Base-by-base conservation (phyloP, 192 early-diverging fungal genomes). In the Coemansia sp. region DNA sequence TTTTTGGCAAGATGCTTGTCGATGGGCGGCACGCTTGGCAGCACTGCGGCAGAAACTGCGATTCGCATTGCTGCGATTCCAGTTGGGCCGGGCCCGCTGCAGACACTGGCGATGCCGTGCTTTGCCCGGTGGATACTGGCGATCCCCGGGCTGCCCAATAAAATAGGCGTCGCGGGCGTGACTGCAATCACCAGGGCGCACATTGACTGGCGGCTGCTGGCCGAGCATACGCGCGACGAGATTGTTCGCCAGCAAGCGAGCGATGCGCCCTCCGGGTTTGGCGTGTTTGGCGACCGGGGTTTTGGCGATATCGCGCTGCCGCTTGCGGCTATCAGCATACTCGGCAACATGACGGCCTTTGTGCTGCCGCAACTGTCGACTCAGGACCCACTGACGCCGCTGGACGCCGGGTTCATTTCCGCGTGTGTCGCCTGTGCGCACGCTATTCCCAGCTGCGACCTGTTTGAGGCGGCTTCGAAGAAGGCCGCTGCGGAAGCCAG, bases 291-390 rank as follows among this genome's bases (percentile, higher is more conserved):
- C 8, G 29, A 15, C 17, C 23, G 12, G 27, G 47, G 38, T 25
- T 4, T 8, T 10, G 29, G 40, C 15, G 46, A 39, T 5, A 50
- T 52, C 7, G 32, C 35, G 15, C 12, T 68, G 34, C 49, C 52
- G 26, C 57, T 68, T 19, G 40, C 49, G 8, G 64, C 72, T 5
- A 64, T 68, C 46, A 75, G 45, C 43, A 64, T 58, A 1, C 30
- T 75, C 14, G 72, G 72, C 15, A 75, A 75, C 28, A 57, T 75
- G 55, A 41, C 65, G 8, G 65, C 64, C 9, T 75, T 75, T 59
- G 44, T 75, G 8, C 42, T 57, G 11, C 72, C 72, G 10, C 64
- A 57, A 49, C 56, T 75, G 4, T 60, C 65, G 25, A 51, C 39
- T 8, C 19, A 52, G 15, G 57, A 43, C 8, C 8, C 45, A 28